These are phyloP conservation scores for Tetrapisispora pingtungensis DNA, from an alignment of 805 yeast genomes.

Conservation along the genomic window DNA sequence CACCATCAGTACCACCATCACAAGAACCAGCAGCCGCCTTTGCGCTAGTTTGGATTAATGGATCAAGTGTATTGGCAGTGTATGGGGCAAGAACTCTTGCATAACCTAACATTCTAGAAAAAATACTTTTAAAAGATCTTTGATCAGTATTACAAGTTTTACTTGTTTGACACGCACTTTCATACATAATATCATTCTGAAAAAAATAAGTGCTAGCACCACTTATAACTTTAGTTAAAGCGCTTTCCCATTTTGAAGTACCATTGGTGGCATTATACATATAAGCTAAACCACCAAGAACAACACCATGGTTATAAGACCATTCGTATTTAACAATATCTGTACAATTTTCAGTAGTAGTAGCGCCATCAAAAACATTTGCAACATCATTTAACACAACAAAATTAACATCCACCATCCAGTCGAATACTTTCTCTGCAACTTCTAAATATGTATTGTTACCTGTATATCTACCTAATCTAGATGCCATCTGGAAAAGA, in stretches of 20 bases:
- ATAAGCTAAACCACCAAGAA: slow-evolving; percentile 61
- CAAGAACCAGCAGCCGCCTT: slow-evolving; percentile 61
- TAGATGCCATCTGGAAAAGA: slow-evolving; percentile 51
- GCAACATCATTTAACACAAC: slow-evolving; percentile 43
- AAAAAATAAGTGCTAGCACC: slow-evolving; percentile 44
- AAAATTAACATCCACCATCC: slow-evolving; percentile 44
- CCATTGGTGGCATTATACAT: slow-evolving; percentile 52
- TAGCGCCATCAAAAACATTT: slow-evolving; percentile 67
- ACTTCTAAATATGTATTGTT: slow-evolving; percentile 41
- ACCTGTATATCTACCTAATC: slow-evolving; percentile 49
- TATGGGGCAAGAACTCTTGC: slow-evolving; percentile 47
- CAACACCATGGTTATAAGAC: slow-evolving; percentile 63
- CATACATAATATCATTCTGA: slow-evolving; percentile 43
- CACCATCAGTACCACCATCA: slow-evolving; percentile 63
- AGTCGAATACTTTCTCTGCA: slow-evolving; percentile 47
- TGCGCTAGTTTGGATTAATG: slow-evolving; percentile 42
- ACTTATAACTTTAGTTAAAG: slow-evolving; percentile 35
- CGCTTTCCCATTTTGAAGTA: slow-evolving; percentile 39
- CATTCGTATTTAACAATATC: slow-evolving; percentile 44
- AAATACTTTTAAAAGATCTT: slow-evolving; percentile 62
- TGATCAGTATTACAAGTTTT: slow-evolving; percentile 61
- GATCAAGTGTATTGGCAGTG: slow-evolving; percentile 34
- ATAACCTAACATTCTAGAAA: slow-evolving; percentile 51
- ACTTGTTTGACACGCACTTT: slow-evolving; percentile 45
- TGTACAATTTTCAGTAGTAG: slow-evolving; percentile 49